Percentiles rank a stretch among this genome's conserved stretches.
Evolutionary conservation across 1,284 basidiomycete species (phyloP).

Genomic region (Papiliotrema terrestris): DNA sequence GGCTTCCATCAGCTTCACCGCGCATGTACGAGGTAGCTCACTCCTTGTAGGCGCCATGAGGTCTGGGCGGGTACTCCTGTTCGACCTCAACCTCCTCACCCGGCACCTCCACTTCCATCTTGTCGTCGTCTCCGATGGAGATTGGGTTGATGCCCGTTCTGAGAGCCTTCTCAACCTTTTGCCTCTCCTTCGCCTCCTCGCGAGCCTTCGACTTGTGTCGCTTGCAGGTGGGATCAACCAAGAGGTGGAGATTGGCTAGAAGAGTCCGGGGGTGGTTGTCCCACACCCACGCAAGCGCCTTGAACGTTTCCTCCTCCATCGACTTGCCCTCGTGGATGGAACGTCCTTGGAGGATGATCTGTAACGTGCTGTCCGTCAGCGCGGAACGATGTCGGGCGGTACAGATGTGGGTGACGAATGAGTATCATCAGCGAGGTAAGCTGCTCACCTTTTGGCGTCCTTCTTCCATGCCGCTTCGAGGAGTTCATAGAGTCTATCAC

Average conservation of each 20-base stretch:
- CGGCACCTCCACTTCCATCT: conserved; percentile 11
- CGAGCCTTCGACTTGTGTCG: conserved; percentile 15
- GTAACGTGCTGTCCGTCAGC: conserved; percentile 17
- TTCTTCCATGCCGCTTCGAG: conserved; percentile 22
- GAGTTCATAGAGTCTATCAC: conserved; percentile 8
- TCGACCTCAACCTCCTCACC: conserved; percentile 9
- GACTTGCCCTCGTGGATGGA: conserved; percentile 42
- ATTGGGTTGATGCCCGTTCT: conserved; percentile 14
- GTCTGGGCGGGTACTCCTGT: conserved; percentile 24
- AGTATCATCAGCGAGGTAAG: too few species aligned
- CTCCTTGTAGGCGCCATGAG: conserved; percentile 36
- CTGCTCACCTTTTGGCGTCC: conserved; percentile 22
- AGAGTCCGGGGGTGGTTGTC: conserved; percentile 29
- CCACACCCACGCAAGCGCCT: conserved; percentile 28
- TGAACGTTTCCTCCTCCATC: conserved; percentile 21
- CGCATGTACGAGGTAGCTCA: conserved; percentile 5
- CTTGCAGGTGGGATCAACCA: conserved; percentile 30
- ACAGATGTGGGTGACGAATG: too few species aligned
- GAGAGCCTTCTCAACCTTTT: conserved; percentile 5
- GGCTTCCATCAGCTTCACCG: conserved; percentile 5
- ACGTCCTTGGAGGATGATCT: conserved; percentile 30
- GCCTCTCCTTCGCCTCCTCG: conserved; percentile 12
- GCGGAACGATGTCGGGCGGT: too few species aligned
- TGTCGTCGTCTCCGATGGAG: too few species aligned
- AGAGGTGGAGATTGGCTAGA: conserved; percentile 27